Evolutionary conservation across 1,284 basidiomycete genomes (phyloP).

Genomic region (Kwoniella shivajii): DNA sequence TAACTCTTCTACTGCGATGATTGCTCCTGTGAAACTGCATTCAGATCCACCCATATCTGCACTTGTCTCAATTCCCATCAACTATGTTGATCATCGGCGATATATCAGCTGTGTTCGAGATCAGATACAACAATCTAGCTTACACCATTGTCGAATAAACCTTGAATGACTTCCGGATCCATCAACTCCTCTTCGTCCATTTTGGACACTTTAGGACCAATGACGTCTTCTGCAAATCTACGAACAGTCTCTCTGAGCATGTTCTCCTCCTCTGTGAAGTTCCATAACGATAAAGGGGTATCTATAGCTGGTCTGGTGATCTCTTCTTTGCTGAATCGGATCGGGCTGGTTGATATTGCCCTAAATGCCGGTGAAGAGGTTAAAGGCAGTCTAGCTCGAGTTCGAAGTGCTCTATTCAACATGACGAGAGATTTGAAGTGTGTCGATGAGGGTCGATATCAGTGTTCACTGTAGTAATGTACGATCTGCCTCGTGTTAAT

Average conservation of each 20-base stretch:
- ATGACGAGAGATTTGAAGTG: slow-evolving; percentile 10
- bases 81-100: slow-evolving; percentile 55
- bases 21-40: slow-evolving; percentile 89
- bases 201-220: slow-evolving; percentile 85
- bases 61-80: slow-evolving; percentile 96
- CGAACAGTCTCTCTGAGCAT: slow-evolving; percentile 86
- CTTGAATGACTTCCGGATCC: slow-evolving; percentile 85
- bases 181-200: slow-evolving; percentile 99
- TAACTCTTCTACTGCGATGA: slow-evolving; percentile 96
- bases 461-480: not conserved
- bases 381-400: slow-evolving; percentile 9
- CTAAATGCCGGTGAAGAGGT: slow-evolving; percentile 16
- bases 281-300: slow-evolving; percentile 60
- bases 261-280: slow-evolving; percentile 86
- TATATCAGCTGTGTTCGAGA: not conserved
- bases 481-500: not conserved
- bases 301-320: slow-evolving; percentile 47
- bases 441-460: not conserved
- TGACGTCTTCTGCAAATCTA: slow-evolving; percentile 84
- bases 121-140: not conserved
- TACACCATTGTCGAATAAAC: slow-evolving; percentile 93
- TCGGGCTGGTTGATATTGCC: slow-evolving; percentile 29
- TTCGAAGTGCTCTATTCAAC: slow-evolving; percentile 22
- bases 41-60: slow-evolving; percentile 83
- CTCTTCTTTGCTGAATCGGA: slow-evolving; percentile 35